A percentile compares a stretch with the other conserved stretches of the same genome.
Conservation (phyloP, 2,329 filamentous ascomycete species). For the Trichoderma atrobrunneum region DNA sequence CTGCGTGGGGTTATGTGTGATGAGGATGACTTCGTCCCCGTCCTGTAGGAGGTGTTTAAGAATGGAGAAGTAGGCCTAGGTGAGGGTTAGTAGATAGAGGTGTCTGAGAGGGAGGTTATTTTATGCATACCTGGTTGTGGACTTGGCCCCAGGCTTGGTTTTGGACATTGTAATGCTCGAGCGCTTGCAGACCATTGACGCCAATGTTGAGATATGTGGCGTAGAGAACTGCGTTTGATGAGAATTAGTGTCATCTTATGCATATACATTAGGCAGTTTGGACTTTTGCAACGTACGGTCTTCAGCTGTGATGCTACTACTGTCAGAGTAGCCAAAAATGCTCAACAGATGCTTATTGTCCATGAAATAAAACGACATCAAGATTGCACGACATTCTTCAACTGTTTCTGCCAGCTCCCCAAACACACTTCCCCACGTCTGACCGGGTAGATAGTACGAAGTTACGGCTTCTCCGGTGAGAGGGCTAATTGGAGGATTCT, state of each 20-base stretch:
- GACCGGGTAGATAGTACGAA: not conserved
- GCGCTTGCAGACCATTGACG: not conserved
- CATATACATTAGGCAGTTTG: not conserved
- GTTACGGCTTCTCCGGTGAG: not conserved
- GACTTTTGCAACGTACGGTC: not conserved
- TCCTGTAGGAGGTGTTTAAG: not conserved
- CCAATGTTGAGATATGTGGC: not conserved
- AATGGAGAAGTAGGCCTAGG: not conserved
- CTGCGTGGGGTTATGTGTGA: not conserved
- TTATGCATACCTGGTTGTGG: not conserved
- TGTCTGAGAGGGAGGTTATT: not conserved
- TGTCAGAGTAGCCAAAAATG: not conserved
- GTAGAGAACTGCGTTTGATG: not conserved
- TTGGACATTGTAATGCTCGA: not conserved
- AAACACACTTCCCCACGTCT: not conserved
- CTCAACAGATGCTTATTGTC: not conserved
- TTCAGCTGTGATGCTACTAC: not conserved
- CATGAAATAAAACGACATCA: not conserved
- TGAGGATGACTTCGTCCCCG: not conserved
- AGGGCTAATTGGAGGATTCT: not conserved
- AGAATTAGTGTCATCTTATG: not conserved
- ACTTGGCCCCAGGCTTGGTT: not conserved
- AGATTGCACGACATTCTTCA: not conserved
- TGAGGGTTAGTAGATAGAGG: not conserved
- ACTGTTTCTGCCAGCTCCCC: not conserved